Evolutionary conservation across 805 yeast species (phyloP).

Genomic region (Schizosaccharomyces osmophilus): DNA sequence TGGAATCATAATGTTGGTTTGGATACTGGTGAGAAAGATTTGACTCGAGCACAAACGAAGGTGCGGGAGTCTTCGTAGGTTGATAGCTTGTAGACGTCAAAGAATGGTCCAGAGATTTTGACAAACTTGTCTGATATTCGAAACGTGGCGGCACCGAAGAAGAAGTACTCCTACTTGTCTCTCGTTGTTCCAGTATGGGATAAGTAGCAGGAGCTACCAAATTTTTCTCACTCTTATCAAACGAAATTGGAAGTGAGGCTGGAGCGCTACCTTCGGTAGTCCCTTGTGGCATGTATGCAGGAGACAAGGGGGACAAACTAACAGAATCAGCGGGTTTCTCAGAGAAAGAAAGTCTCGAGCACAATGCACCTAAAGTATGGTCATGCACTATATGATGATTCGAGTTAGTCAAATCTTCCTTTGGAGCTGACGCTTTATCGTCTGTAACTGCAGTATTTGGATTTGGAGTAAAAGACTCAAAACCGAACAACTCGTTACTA

Average conservation of each 20-base stretch:
- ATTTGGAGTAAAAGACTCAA: not conserved
- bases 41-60: not conserved
- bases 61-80: not conserved
- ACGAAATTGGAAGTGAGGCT: no score
- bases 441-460: no score
- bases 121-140: not conserved
- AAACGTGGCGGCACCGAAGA: not conserved
- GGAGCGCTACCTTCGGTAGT: not conserved
- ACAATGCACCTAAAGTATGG: not conserved
- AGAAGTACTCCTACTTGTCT: not conserved
- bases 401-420: not conserved
- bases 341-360: not conserved
- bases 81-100: not conserved
- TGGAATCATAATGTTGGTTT: not conserved
- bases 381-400: not conserved
- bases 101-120: not conserved
- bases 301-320: not conserved
- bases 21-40: constrained; percentile 2
- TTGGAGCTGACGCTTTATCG: not conserved
- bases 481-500: not conserved
- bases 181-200: no score
- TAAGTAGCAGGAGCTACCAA: no score
- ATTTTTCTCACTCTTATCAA: no score
- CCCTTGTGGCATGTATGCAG: not conserved
- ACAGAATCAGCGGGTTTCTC: not conserved